phyloP scores from a whole-genome alignment of 2,329 filamentous ascomycete genomes.

The Aureobasidium mangrovei region DNA sequence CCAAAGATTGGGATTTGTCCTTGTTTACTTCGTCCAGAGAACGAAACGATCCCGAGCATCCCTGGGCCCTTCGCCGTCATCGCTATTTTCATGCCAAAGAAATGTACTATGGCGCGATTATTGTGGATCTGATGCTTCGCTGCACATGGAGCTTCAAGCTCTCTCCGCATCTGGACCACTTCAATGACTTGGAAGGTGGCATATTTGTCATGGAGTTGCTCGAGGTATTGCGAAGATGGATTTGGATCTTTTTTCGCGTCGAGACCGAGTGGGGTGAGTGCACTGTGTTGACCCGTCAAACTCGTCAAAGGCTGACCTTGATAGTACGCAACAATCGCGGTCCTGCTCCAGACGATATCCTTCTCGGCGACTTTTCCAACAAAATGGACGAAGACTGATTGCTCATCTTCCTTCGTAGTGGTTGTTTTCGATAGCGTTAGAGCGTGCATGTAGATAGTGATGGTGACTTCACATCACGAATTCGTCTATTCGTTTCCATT shows the following conservation, averaged over 20 bases:
- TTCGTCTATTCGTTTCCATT: neutral
- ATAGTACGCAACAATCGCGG: conserved; percentile 46
- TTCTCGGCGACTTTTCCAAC: conserved; percentile 62
- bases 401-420: neutral
- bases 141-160: conserved; percentile 91
- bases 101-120: conserved; percentile 76
- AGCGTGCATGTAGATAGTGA: conserved; percentile 10
- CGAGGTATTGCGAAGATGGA: conserved; percentile 81
- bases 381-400: conserved; percentile 54
- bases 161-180: conserved; percentile 69
- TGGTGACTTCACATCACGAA: neutral
- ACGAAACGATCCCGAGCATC: conserved; percentile 55
- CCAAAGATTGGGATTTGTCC: conserved; percentile 92
- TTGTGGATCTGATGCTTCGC: conserved; percentile 68
- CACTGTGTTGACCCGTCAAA: neutral
- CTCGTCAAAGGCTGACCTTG: conserved; percentile 6
- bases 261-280: conserved; percentile 70
- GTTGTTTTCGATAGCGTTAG: conserved; percentile 5
- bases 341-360: conserved; percentile 57
- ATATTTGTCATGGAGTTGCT: conserved; percentile 82
- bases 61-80: conserved; percentile 67
- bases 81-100: conserved; percentile 62
- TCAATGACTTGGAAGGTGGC: conserved; percentile 78
- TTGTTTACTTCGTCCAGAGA: conserved; percentile 56
- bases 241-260: conserved; percentile 94